Evolutionary conservation across 306 rosid species (phyloP).

Genomic region (Cercis canadensis): DNA sequence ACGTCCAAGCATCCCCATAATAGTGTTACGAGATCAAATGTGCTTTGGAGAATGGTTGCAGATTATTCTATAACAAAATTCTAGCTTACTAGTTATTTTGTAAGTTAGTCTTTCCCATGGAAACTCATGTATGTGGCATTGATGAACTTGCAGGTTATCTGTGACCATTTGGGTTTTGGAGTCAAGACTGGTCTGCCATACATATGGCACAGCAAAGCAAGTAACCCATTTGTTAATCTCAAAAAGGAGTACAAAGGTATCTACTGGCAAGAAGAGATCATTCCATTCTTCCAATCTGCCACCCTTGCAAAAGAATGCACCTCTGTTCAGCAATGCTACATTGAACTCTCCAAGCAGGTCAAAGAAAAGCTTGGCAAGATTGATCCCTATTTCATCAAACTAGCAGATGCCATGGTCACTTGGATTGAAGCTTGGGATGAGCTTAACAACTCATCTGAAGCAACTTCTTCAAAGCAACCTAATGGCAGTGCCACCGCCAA

Average conservation of each 20-base stretch:
- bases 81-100: background rate
- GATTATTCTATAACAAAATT: background rate
- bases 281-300: conserved; percentile 80
- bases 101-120: no score
- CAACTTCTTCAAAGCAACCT: conserved; percentile 36
- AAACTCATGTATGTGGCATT: conserved; percentile 8
- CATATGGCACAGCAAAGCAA: conserved; percentile 98
- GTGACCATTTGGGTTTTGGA: conserved; percentile 83
- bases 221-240: conserved; percentile 90
- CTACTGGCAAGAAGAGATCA: conserved; percentile 90
- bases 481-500: conserved; percentile 50
- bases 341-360: conserved; percentile 88
- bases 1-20: background rate
- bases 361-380: conserved; percentile 64
- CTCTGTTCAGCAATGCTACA: conserved; percentile 76
- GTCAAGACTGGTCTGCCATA: conserved; percentile 92
- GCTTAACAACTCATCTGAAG: conserved; percentile 59
- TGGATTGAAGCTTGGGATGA: conserved; percentile 98
- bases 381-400: conserved; percentile 74
- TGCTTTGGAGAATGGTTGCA: background rate
- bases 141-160: conserved; percentile 63
- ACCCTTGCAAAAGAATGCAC: conserved; percentile 71
- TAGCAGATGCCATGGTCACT: conserved; percentile 88
- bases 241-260: conserved; percentile 90
- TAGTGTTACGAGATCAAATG: conserved; percentile 12